Conservation (phyloP, 139 green algal species). For the Tetraselmis chui region DNA sequence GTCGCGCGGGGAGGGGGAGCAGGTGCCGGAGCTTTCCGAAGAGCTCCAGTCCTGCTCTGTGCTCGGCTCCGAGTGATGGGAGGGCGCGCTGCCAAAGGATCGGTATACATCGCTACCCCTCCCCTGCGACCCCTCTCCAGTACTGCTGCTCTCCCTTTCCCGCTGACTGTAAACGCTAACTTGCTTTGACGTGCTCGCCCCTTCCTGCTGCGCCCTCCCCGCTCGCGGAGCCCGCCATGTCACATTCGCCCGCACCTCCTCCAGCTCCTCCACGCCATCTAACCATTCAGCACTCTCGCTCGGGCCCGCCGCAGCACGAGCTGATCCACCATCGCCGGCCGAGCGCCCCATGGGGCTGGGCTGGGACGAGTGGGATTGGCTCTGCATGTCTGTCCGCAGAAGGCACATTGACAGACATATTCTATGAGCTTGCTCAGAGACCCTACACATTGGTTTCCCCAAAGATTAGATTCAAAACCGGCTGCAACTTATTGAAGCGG, state of each 20-base stretch:
- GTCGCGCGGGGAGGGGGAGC: neutral
- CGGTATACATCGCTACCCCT: neutral
- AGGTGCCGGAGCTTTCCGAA: neutral
- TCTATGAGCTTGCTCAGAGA: too few species aligned
- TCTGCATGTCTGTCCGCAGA: neutral
- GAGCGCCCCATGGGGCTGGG: neutral
- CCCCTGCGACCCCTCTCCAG: too few species aligned
- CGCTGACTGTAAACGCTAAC: too few species aligned
- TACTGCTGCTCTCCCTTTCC: too few species aligned
- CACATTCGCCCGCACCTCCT: neutral
- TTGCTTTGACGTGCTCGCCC: too few species aligned
- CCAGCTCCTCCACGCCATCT: neutral
- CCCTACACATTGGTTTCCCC: too few species aligned
- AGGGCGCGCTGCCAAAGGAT: neutral
- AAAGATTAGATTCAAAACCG: too few species aligned
- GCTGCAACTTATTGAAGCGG: too few species aligned
- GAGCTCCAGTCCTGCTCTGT: neutral
- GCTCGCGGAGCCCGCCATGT: neutral
- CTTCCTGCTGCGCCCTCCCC: too few species aligned
- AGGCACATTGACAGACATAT: too few species aligned
- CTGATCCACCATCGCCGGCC: neutral
- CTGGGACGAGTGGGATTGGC: neutral
- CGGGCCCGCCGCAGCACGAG: too few species aligned
- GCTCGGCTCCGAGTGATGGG: too few species aligned
- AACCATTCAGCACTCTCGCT: neutral